These are phyloP conservation scores for Trametes pubescens DNA, from an alignment of 1,284 basidiomycete species.

Conservation along the genomic window DNA sequence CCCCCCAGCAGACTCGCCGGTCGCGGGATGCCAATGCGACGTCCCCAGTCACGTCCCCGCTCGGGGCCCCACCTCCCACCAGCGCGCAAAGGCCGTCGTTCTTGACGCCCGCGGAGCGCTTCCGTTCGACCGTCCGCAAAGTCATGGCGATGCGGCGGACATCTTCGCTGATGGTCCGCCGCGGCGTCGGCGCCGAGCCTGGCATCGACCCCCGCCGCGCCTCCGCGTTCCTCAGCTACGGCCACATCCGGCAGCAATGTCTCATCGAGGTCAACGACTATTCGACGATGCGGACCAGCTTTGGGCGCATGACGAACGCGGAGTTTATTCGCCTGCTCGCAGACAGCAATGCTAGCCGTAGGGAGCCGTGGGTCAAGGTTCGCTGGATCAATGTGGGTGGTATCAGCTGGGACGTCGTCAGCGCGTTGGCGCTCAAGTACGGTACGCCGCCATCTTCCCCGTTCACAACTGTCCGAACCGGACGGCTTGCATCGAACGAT, in stretches of 20 bases:
- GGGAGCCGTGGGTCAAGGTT: constrained; percentile 66
- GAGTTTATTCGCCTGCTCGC: constrained; percentile 62
- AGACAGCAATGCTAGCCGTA: constrained; percentile 47
- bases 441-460: constrained; percentile 45
- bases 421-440: constrained; percentile 67
- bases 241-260: constrained; percentile 63
- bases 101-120: constrained; percentile 53
- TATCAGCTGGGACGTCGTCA: constrained; percentile 77
- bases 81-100: constrained; percentile 22
- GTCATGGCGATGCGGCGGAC: constrained; percentile 65
- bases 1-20: neutral
- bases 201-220: constrained; percentile 66
- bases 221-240: constrained; percentile 57
- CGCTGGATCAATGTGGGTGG: constrained; percentile 79
- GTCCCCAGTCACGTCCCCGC: constrained; percentile 1
- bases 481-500: neutral
- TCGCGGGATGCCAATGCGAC: constrained; percentile 1
- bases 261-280: constrained; percentile 71
- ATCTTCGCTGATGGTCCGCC: constrained; percentile 49
- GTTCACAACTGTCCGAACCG: neutral
- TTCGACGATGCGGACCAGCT: constrained; percentile 58
- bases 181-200: constrained; percentile 64
- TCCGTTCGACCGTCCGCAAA: constrained; percentile 59
- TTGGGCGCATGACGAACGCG: constrained; percentile 60
- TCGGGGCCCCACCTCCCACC: neutral